These are phyloP conservation scores for Stentor roeselii DNA, from an alignment of 73 alveolate genomes.

Conservation along the genomic window DNA sequence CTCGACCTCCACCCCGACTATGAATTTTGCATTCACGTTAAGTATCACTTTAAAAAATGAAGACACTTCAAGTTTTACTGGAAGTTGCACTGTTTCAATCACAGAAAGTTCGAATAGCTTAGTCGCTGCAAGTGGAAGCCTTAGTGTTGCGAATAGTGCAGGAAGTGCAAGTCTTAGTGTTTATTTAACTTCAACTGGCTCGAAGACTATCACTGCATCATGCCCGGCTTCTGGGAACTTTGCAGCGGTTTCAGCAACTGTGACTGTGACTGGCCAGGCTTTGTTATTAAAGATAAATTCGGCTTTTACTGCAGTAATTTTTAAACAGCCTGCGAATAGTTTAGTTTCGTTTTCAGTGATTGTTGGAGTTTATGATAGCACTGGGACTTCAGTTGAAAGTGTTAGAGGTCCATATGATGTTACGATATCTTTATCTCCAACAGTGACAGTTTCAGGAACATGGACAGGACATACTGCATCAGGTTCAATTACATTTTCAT, in stretches of 20 bases:
- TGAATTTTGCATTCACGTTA: neutral
- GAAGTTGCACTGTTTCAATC: neutral
- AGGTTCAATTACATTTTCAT: neutral
- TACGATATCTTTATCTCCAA: neutral
- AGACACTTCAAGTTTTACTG: neutral
- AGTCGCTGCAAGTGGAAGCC: neutral
- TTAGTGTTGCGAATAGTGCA: neutral
- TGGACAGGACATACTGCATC: neutral
- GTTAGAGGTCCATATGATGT: neutral
- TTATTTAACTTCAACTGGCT: neutral
- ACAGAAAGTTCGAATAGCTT: neutral
- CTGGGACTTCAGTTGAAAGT: neutral
- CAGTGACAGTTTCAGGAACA: neutral
- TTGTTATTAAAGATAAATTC: neutral
- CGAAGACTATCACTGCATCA: neutral
- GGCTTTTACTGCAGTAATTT: neutral
- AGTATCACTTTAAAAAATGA: neutral
- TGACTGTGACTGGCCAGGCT: neutral
- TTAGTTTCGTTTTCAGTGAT: neutral
- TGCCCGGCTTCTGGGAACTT: neutral
- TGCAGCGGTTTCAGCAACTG: neutral
- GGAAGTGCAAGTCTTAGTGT: neutral
- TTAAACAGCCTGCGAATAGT: neutral
- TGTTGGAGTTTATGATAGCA: neutral
- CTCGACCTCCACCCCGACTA: neutral